Conservation (phyloP, 129 eudicot species). For the Chrysanthemum seticuspe region DNA sequence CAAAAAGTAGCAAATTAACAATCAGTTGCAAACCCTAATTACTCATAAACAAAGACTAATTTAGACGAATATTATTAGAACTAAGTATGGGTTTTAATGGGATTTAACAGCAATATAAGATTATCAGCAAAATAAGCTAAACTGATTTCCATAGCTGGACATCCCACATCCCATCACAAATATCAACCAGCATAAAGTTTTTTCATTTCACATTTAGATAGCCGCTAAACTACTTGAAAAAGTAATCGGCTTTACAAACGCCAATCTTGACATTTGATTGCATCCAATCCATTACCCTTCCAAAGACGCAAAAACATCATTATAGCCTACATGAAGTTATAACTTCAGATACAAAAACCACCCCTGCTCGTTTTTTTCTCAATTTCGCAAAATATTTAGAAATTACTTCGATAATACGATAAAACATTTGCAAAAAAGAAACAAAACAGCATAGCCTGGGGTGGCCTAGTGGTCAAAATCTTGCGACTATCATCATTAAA, state of each 20-base stretch:
- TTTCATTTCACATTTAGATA: not conserved
- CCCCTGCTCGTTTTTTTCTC: not conserved
- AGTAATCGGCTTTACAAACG: not conserved
- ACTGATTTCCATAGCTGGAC: too few species aligned
- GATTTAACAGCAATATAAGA: too few species aligned
- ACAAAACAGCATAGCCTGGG: too few species aligned
- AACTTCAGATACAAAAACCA: not conserved
- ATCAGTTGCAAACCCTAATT: not conserved
- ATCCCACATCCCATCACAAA: not conserved
- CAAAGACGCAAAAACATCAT: not conserved
- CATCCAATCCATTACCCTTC: slow-evolving; percentile 6
- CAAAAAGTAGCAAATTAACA: not conserved
- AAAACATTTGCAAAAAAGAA: too few species aligned
- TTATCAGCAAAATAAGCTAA: too few species aligned
- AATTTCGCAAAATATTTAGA: too few species aligned
- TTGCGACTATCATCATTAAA: too few species aligned
- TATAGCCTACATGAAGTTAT: not conserved
- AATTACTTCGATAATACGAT: too few species aligned
- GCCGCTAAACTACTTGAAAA: not conserved
- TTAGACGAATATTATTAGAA: not conserved
- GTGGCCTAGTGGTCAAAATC: too few species aligned
- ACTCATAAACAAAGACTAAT: not conserved
- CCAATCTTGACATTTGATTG: not conserved
- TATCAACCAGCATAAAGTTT: not conserved
- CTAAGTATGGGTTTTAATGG: too few species aligned